Evolutionary conservation across 495 filamentous ascomycete species (phyloP), one percentile per base, ranked within the genome.

Genomic region (Neurospora africana): DNA sequence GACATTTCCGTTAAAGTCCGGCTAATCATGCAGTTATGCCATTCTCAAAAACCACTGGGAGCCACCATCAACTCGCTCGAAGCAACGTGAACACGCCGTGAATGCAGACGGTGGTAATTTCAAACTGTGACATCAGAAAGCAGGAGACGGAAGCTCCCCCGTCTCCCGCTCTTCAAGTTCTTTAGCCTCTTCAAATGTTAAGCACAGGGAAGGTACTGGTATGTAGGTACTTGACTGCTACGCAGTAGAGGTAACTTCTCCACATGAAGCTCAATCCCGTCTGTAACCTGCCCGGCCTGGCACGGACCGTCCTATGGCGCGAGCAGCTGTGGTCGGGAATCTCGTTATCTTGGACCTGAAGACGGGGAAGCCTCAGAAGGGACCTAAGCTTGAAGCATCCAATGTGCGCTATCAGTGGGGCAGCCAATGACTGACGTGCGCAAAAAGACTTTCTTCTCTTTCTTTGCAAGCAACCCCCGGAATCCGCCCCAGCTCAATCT

Each of bases 351-450:
- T 61, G 53, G 27, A 30, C 6, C 53, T 33, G 23, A 33, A 61
- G 27, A 61, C 27, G 53, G 53, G 53, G 53, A 61, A 61, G 27
- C 53, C 23, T 61, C 53, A 0, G 37, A 11, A 30, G 36, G n/a
- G n/a, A n/a, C n/a, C n/a, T n/a, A 71, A 71, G 43, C n/a, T 27
- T 15, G 43, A 61, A 73, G 53, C 53, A 30, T 33, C 11, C 53
- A 23, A 61, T 33, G 27, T 15, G 27, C 27, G 53, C 53, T 65
- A 33, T 33, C 53, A 35, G 47, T 70, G 72, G 72, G 61, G 72
- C 68, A 67, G 53, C 72, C 72, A 73, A 73, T 73, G 36, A 58
- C 44, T 43, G 69, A 43, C 37, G 37, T 33, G 23, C n/a, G 44
- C 72, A 71, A 35, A 65, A 33, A 73, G 68, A 71, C 36, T 68